Evolutionary conservation across 805 yeast genomes (phyloP), one percentile per base, ranked within the genome.

Genomic region (Starmerella roubikii): DNA sequence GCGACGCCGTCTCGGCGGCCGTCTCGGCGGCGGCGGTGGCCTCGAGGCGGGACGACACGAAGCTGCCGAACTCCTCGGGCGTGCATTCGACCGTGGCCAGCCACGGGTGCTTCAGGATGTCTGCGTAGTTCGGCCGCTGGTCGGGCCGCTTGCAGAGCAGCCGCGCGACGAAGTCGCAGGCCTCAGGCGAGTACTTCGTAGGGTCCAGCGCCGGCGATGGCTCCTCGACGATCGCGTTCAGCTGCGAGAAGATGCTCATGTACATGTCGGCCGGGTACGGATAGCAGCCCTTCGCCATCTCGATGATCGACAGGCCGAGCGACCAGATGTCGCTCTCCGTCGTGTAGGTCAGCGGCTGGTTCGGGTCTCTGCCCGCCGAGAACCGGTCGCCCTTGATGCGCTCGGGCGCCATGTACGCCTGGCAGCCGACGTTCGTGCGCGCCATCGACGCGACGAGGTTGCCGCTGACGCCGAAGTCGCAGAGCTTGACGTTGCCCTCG

Each of bases 341-440:
- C 1, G 95, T 76, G 59, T 88, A 88, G 0, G 91, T 31, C 34
- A 35, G 26, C n/a, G 39, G 42, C 37, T 42, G 33, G 23, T 34
- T 36, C 6, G 46, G 45, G 65, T 75, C 44, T 3, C 24, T 9
- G 69, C 52, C 50, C 22, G 48, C 46, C 28, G 47, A 41, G 27
- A 51, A 49, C n/a, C 46, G 47, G 34, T 44, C 47, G 15, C 49
- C 50, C 41, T 50, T 48, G 50, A 91, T 91, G 54, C 98, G 71
- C 57, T 88, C 98, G 1, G 98, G 98, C 1, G 97, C 97, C 97
- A 91, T 91, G 59, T 88, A 88, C 1, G 94, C 80, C 61, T 91
- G 98, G 60, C 98, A 88, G 4, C 98, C 98, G 48, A 88, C 84
- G 52, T 91, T 88, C 0, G 98, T 88, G 53, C 84, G 76, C 13